Evolutionary conservation across 176 grass and related monocot species (phyloP), one percentile per base, ranked within the genome.

Genomic region (Oropetium thomaeum): DNA sequence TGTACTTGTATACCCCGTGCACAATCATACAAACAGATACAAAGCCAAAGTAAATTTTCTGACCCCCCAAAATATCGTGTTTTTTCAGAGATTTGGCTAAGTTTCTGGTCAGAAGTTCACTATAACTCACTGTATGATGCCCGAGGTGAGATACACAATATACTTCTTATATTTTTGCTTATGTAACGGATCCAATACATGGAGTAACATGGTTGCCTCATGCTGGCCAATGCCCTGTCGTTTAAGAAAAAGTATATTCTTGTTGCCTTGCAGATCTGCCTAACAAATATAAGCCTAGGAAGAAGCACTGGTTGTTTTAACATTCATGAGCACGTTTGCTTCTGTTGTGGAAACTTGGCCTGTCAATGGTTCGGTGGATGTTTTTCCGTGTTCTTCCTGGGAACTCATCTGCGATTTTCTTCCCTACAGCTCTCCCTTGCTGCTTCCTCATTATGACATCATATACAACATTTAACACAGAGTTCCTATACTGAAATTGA

Each of bases 101-200:
- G 96, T 84, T 99, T 99, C 81, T 99, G 96, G 96, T 99, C 89
- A 0, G 91, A 95, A 92, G 85, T 95, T 86, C 96, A 99, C 87
- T 99, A 99, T 52, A 99, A 99, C 77, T 99, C 96, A 29, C 34
- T 99, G 17, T 92, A 99, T 53, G 92, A 99, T 85, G 89, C 89
- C 52, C 84, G 69, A 88, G 96, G 96, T 99, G 0, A 85, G 85
- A 51, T 74, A 28, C 53, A 23, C 28, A 20, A 43, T 66, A 47
- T 58, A 69, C 15, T 57, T 75, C n/a, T 52, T 13, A 10, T 44
- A 5, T 23, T 43, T n/a, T 62, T 69, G 13, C 35, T 54, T 43
- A 32, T 66, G 37, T 13, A 19, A 28, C 23, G 7, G n/a, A n/a
- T n/a, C 61, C 41, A 48, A 48, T 66, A 27, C 1, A 31, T 74